Conservation (phyloP, 139 green algal genomes). For the Bryopsis sp. region DNA sequence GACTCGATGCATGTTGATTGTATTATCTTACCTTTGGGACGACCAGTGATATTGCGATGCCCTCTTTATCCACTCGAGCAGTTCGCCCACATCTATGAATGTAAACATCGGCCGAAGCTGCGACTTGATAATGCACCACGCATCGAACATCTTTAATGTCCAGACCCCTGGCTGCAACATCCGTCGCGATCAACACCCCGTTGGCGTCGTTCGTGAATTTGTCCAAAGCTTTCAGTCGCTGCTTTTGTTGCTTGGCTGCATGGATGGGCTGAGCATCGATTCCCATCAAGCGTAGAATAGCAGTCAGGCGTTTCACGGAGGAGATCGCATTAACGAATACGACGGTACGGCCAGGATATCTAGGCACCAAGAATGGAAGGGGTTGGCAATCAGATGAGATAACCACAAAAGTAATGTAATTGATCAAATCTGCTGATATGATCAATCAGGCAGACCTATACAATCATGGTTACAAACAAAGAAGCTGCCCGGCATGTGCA, state of each 20-base stretch:
- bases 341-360: conserved; percentile 72
- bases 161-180: conserved; percentile 91
- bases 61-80: conserved; percentile 58
- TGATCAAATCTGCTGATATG: no score
- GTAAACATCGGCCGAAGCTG: conserved; percentile 81
- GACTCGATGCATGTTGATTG: neutral
- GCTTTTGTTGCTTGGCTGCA: conserved; percentile 86
- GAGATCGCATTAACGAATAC: conserved; percentile 90
- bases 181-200: conserved; percentile 83
- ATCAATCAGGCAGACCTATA: no score
- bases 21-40: conserved; percentile 18
- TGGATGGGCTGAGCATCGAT: conserved; percentile 63
- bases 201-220: conserved; percentile 64
- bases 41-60: conserved; percentile 68
- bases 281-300: conserved; percentile 74
- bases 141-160: conserved; percentile 56
- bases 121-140: conserved; percentile 92
- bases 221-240: conserved; percentile 86
- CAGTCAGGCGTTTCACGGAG: conserved; percentile 42
- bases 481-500: neutral
- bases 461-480: no score
- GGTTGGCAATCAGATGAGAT: no score
- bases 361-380: no score
- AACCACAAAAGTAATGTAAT: no score
- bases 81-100: conserved; percentile 91